phyloP scores from a whole-genome alignment of 805 yeast genomes.

The Starmerella stellata region DNA sequence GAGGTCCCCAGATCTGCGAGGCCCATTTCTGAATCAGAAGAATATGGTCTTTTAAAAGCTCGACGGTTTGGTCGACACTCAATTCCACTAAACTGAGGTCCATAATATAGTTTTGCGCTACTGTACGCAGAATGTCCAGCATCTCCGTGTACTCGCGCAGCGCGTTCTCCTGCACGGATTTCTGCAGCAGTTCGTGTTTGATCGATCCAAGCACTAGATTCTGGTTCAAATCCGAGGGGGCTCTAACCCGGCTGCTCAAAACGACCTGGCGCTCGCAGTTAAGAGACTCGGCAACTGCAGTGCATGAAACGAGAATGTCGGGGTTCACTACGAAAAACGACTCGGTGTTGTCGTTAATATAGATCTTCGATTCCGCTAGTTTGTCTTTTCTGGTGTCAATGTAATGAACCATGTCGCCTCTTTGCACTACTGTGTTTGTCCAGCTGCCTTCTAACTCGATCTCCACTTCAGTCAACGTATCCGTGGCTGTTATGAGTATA shows the following conservation, averaged over 20 bases:
- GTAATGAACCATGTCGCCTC: slow-evolving; percentile 22
- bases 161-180: slow-evolving; percentile 29
- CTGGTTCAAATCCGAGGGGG: slow-evolving; percentile 33
- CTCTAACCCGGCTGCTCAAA: slow-evolving; percentile 37
- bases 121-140: slow-evolving; percentile 20
- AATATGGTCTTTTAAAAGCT: slow-evolving; percentile 37
- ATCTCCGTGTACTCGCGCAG: slow-evolving; percentile 1
- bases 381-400: slow-evolving; percentile 6
- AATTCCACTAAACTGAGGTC: slow-evolving; percentile 39
- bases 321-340: slow-evolving; percentile 70
- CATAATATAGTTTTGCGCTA: slow-evolving; percentile 14
- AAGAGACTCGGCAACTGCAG: slow-evolving; percentile 58
- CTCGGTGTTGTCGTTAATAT: slow-evolving; percentile 37
- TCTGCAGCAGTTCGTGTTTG: slow-evolving; percentile 59
- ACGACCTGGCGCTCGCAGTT: slow-evolving; percentile 58
- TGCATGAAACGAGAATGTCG: slow-evolving; percentile 64
- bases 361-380: not conserved
- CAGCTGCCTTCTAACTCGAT: slow-evolving; percentile 15
- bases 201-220: slow-evolving; percentile 65
- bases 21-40: slow-evolving; percentile 22
- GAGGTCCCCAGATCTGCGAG: slow-evolving; percentile 13
- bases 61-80: slow-evolving; percentile 34
- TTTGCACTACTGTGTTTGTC: slow-evolving; percentile 14
- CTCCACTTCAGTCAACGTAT: not conserved
- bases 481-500: slow-evolving; percentile 1